Conservation (phyloP, 441 rosid genomes). For the Euphorbia celastroides region DNA sequence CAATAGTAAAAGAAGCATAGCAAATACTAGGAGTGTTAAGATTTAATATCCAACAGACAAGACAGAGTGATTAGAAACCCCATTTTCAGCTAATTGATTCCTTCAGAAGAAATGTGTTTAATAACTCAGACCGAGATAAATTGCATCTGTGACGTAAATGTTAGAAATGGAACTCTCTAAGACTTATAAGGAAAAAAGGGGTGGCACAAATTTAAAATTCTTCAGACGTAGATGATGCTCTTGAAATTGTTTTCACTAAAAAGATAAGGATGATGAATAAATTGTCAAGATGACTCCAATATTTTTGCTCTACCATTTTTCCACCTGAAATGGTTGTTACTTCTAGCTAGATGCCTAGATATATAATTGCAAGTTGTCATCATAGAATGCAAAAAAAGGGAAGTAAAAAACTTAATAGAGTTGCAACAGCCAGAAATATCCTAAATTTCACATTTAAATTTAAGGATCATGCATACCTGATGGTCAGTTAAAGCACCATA, state of each 20-base stretch:
- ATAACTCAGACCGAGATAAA: not conserved
- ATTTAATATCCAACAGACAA: not conserved
- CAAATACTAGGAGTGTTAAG: not conserved
- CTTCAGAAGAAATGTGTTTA: not conserved
- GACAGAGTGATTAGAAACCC: not conserved
- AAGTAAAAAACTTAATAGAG: not conserved
- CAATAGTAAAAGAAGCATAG: not conserved
- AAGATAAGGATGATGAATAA: not conserved
- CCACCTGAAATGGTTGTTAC: not conserved
- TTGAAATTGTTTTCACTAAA: not conserved
- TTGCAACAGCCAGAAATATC: not conserved
- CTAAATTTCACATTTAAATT: slow-evolving; percentile 1
- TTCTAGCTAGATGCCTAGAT: not conserved
- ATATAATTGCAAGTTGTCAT: not conserved
- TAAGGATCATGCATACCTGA: slow-evolving; percentile 49
- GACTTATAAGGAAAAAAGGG: not conserved
- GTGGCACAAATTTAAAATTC: not conserved
- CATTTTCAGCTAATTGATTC: not conserved
- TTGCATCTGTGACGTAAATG: not conserved
- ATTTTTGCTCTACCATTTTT: not conserved
- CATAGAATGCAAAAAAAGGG: not conserved
- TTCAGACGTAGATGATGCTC: too few relatives aligned
- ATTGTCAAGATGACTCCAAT: not conserved
- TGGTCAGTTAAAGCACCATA: slow-evolving; percentile 79
- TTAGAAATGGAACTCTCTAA: not conserved